Base-by-base conservation (phyloP, 495 filamentous ascomycete genomes). In the Jackrogersella multiformis region DNA sequence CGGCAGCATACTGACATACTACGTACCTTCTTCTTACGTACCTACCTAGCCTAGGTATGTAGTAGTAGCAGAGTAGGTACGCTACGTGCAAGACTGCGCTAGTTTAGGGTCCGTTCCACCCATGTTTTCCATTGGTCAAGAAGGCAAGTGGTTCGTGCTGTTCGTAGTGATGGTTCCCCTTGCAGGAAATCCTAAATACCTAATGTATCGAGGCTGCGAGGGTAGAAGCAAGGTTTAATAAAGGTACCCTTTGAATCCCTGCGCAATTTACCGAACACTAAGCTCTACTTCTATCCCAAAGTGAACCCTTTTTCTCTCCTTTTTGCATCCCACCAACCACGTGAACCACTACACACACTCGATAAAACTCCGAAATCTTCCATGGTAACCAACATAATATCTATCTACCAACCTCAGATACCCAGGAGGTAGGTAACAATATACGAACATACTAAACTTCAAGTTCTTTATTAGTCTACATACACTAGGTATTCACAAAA, bases 31-130 rank as follows among this genome's bases (percentile, higher is more conserved):
- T n/a, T n/a, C n/a, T n/a, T n/a, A n/a, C n/a, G n/a, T n/a, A n/a
- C n/a, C n/a, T n/a, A n/a, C n/a, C n/a, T n/a, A n/a, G n/a, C n/a
- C n/a, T n/a, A n/a, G n/a, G n/a, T n/a, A n/a, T n/a, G n/a, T n/a
- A n/a, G n/a, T n/a, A n/a, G n/a, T n/a, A n/a, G n/a, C n/a, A n/a
- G n/a, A n/a, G n/a, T n/a, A n/a, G n/a, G n/a, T n/a, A n/a, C n/a
- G n/a, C n/a, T n/a, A n/a, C n/a, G n/a, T 58, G 26, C 10, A 15
- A 20, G 23, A 4, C 42, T 35, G 32, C 21, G 54, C 48, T 63
- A 68, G 46, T 63, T 64, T 64, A 64, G 42, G 36, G 66, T 69
- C 66, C 60, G 60, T 69, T 69, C 66, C 60, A 69, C 52, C 66
- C 66, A 42, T 69, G 66, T 45, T 52, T 41, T 38, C 54, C 42